These are phyloP conservation scores for Globisporangium spiculum DNA, from an alignment of 352 stramenopile genomes.

Conservation along the genomic window DNA sequence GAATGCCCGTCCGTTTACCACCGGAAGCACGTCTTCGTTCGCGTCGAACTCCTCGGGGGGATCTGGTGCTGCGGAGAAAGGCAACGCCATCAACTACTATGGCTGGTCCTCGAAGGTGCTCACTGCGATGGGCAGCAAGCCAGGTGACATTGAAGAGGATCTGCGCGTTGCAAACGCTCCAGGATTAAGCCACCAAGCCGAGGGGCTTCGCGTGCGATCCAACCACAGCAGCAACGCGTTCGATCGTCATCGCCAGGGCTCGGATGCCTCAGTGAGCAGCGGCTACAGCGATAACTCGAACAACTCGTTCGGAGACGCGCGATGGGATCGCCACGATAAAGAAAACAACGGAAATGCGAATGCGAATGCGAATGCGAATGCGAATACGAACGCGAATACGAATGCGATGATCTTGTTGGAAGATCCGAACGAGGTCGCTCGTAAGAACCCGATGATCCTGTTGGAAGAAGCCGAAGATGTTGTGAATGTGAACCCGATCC, in stretches of 20 bases:
- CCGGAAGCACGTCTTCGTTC: constrained; percentile 26
- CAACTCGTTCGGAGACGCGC: constrained; percentile 21
- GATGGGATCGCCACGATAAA: constrained; percentile 16
- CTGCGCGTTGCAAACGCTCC: constrained; percentile 23
- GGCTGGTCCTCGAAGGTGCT: constrained; percentile 63
- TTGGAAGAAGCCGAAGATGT: constrained; percentile 38
- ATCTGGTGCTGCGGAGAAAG: constrained; percentile 29
- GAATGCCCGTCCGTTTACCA: not conserved
- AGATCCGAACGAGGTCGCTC: constrained; percentile 32
- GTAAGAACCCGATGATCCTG: constrained; percentile 34
- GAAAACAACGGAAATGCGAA: constrained; percentile 8
- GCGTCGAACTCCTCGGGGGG: constrained; percentile 25
- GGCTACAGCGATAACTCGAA: constrained; percentile 32
- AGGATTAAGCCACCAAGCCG: constrained; percentile 14
- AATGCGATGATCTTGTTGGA: constrained; percentile 35
- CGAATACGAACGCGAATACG: not conserved
- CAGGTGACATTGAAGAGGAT: constrained; percentile 28
- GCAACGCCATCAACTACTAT: constrained; percentile 40
- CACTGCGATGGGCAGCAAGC: constrained; percentile 42
- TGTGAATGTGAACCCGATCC: constrained; percentile 51
- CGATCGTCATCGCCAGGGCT: constrained; percentile 43
- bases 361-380: not conserved
- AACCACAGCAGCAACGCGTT: constrained; percentile 13
- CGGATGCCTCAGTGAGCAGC: constrained; percentile 34
- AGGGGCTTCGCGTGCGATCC: not conserved